Conservation (phyloP, 192 early-diverging fungal species). For the Geosiphon pyriformis region DNA sequence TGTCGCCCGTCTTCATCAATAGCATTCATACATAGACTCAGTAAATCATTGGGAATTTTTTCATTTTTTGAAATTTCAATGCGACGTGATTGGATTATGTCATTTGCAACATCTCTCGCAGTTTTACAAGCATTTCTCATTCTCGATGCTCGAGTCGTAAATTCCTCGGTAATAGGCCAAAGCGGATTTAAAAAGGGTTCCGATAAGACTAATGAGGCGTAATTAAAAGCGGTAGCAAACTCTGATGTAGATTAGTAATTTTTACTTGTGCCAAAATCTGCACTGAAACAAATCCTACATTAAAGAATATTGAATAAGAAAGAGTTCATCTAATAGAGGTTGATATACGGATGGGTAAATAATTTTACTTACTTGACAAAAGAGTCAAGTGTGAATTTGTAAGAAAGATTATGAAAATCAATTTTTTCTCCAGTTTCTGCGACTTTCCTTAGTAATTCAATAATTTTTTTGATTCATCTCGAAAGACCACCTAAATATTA, state of each 20-base stretch:
- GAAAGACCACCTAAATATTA: background rate
- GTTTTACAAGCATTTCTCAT: slow-evolving; percentile 24
- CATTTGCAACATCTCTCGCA: slow-evolving; percentile 28
- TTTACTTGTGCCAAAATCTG: slow-evolving; percentile 30
- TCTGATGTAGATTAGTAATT: slow-evolving; percentile 24
- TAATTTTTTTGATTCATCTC: background rate
- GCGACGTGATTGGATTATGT: slow-evolving; percentile 31
- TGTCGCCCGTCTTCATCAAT: slow-evolving; percentile 35
- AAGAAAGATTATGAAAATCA: slow-evolving; percentile 45
- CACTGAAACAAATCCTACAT: slow-evolving; percentile 36
- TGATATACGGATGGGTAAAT: background rate
- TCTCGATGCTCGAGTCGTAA: slow-evolving; percentile 11
- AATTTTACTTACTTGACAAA: slow-evolving; percentile 31
- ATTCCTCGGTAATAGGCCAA: slow-evolving; percentile 33
- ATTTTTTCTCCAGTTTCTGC: slow-evolving; percentile 29
- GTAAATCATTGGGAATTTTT: slow-evolving; percentile 32
- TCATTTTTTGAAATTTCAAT: slow-evolving; percentile 19
- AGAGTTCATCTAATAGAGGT: background rate
- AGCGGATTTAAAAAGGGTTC: slow-evolving; percentile 31
- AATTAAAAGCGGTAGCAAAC: slow-evolving; percentile 52
- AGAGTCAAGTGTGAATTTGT: slow-evolving; percentile 37
- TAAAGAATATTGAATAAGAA: slow-evolving; percentile 27
- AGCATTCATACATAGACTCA: slow-evolving; percentile 43
- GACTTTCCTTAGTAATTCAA: slow-evolving; percentile 1
- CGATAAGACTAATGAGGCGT: slow-evolving; percentile 32